phyloP scores from a whole-genome alignment of 768 basidiomycete genomes.

The Rhodotorula babjevae region DNA sequence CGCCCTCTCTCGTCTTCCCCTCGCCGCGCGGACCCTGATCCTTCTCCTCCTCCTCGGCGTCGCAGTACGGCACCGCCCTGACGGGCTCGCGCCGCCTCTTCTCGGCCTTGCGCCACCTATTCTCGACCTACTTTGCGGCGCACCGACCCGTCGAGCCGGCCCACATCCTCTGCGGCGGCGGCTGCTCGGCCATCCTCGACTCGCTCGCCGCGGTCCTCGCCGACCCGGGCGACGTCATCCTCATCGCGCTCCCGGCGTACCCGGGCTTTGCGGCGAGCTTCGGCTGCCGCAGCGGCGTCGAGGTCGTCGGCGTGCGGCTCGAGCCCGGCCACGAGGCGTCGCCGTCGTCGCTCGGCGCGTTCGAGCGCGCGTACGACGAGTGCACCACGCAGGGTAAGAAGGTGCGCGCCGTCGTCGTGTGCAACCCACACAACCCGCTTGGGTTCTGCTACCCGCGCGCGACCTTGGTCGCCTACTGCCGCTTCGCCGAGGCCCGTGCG shows the following conservation, averaged over 20 bases:
- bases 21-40: not conserved
- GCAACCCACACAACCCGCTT: conserved; percentile 43
- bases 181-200: conserved; percentile 27
- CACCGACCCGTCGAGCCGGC: conserved; percentile 28
- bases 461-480: conserved; percentile 37
- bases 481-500: conserved; percentile 40
- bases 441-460: conserved; percentile 42
- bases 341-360: conserved; percentile 25
- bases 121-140: conserved; percentile 34
- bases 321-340: conserved; percentile 19
- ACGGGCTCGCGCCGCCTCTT: conserved; percentile 37
- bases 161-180: conserved; percentile 37
- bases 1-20: not conserved
- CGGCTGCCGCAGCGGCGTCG: conserved; percentile 24
- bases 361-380: conserved; percentile 7
- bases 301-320: conserved; percentile 35
- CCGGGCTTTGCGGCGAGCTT: conserved; percentile 37
- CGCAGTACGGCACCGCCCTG: conserved; percentile 34
- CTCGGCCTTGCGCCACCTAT: conserved; percentile 27
- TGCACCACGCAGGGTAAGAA: conserved; percentile 4
- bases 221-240: conserved; percentile 40
- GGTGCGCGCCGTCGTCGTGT: conserved; percentile 37
- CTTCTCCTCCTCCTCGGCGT: not conserved
- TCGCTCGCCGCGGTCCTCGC: conserved; percentile 21
- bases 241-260: conserved; percentile 26